These are phyloP conservation scores for Tolypocladium nubicola DNA, from an alignment of 2,329 filamentous ascomycete genomes.

Conservation along the genomic window DNA sequence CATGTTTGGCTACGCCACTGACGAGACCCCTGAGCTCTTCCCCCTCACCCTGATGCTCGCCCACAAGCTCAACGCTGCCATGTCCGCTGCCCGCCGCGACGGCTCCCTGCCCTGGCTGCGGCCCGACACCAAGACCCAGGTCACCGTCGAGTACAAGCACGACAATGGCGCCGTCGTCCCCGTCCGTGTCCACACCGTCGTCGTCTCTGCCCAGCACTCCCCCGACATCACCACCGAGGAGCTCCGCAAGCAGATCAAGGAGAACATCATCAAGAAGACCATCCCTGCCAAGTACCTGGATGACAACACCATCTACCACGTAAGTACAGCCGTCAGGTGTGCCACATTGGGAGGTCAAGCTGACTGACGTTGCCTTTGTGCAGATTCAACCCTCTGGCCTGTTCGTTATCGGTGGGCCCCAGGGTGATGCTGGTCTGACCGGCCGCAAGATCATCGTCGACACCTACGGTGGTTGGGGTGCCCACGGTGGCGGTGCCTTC, in stretches of 20 bases:
- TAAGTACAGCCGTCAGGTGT: conserved; percentile 30
- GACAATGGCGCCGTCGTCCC: conserved; percentile 90
- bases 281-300: conserved; percentile 90
- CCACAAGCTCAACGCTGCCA: conserved; percentile 94
- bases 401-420: conserved; percentile 98
- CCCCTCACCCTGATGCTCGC: conserved; percentile 88
- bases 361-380: conserved; percentile 5
- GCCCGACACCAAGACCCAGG: conserved; percentile 99
- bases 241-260: conserved; percentile 86
- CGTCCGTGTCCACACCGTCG: conserved; percentile 87
- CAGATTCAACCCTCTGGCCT: conserved; percentile 91
- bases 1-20: conserved; percentile 99
- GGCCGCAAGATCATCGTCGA: conserved; percentile 99
- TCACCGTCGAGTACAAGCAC: conserved; percentile 97
- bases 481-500: conserved; percentile 99
- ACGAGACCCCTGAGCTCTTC: conserved; percentile 96
- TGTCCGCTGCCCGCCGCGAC: conserved; percentile 80
- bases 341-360: not conserved
- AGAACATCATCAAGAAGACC: conserved; percentile 94
- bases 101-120: conserved; percentile 87
- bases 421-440: conserved; percentile 97
- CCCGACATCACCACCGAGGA: conserved; percentile 81
- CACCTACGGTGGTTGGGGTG: conserved; percentile 99
- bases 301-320: conserved; percentile 91
- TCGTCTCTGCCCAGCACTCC: conserved; percentile 91